phyloP scores from a whole-genome alignment of 176 grass and related monocot species.

The Avena eriantha region DNA sequence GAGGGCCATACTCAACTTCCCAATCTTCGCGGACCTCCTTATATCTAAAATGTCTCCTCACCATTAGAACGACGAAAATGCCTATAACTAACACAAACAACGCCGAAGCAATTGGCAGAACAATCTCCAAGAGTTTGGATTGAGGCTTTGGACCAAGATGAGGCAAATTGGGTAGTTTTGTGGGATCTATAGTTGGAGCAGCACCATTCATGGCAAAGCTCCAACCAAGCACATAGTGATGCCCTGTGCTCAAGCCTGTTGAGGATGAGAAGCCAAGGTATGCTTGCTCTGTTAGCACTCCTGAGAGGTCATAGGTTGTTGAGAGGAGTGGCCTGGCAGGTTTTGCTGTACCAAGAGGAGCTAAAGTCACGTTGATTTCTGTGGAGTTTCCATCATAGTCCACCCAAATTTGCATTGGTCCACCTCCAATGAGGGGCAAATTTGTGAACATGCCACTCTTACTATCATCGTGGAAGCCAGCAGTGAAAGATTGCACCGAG shows the following conservation, averaged over 20 bases:
- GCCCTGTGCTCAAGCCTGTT: constrained; percentile 9
- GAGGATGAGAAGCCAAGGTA: constrained; percentile 9
- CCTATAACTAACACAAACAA: not conserved
- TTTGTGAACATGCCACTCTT: not conserved
- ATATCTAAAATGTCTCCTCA: not conserved
- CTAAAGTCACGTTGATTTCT: not conserved
- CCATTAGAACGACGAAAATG: not conserved
- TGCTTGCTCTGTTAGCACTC: not conserved
- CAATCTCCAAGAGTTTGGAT: not conserved
- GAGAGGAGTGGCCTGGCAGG: not conserved
- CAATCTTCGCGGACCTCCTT: not conserved
- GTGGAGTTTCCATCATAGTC: not conserved
- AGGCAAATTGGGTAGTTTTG: not conserved
- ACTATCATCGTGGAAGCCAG: not conserved
- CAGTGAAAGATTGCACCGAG: not conserved
- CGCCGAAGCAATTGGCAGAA: not conserved
- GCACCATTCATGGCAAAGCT: not conserved
- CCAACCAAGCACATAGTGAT: constrained; percentile 12
- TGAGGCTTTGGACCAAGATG: not conserved
- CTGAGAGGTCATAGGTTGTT: not conserved
- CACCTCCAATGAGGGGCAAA: not conserved
- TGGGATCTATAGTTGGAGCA: not conserved
- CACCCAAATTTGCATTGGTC: not conserved
- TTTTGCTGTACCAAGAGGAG: not conserved
- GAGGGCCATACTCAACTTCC: not conserved